Evolutionary conservation across 179 eudicot genomes (phyloP).

Genomic region (Nepenthes alata): DNA sequence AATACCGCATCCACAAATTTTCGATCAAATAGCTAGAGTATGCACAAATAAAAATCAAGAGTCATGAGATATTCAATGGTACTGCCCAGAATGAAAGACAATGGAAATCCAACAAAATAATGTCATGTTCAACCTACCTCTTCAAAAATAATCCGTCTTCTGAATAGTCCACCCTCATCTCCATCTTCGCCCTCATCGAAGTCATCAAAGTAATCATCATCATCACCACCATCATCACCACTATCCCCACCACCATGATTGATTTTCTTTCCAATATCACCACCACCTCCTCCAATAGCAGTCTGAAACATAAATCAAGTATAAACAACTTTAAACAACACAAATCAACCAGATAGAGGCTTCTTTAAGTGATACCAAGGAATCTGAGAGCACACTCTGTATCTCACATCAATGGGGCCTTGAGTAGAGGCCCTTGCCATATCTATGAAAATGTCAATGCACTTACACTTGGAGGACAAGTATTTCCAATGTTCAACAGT

Average conservation of each 20-base stretch:
- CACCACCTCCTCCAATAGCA: slow-evolving; percentile 85
- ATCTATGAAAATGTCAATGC: too few relatives aligned
- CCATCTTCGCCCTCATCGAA: slow-evolving; percentile 98
- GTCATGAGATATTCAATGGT: neutral
- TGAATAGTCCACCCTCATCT: slow-evolving; percentile 81
- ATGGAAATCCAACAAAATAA: neutral
- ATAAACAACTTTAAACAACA: neutral
- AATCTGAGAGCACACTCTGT: too few relatives aligned
- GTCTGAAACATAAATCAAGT: slow-evolving; percentile 21
- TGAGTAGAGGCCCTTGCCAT: too few relatives aligned
- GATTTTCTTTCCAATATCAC: slow-evolving; percentile 68
- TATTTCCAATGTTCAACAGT: too few relatives aligned
- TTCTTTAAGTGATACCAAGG: too few relatives aligned
- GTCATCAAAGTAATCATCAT: slow-evolving; percentile 90
- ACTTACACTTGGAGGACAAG: too few relatives aligned
- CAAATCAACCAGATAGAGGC: neutral
- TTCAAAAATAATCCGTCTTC: slow-evolving; percentile 57
- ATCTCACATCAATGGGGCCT: too few relatives aligned
- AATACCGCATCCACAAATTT: slow-evolving; percentile 87
- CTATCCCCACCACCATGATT: slow-evolving; percentile 91
- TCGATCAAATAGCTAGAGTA: slow-evolving; percentile 66
- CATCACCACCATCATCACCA: slow-evolving; percentile 90
- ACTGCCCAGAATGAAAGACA: neutral
- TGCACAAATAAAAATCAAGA: slow-evolving; percentile 8
- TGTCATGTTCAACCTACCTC: slow-evolving; percentile 41